Percentiles rank a stretch among this genome's conserved stretches.
Conservation (phyloP, 2,329 filamentous ascomycete species). For the Cordyceps fumosorosea region DNA sequence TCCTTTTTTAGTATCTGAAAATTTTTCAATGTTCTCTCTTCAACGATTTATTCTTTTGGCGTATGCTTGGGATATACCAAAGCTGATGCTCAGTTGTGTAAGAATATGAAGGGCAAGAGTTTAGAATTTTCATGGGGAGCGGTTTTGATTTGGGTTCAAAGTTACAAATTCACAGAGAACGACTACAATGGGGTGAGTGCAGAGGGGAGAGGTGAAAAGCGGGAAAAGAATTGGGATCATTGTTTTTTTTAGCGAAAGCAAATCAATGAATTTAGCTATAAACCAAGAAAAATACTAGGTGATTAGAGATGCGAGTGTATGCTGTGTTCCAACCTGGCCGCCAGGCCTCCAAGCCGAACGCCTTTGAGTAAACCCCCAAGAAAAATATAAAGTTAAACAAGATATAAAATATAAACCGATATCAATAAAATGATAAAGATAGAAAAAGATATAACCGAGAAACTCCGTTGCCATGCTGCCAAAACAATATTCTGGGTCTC, state of each 20-base stretch:
- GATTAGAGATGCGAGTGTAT: not conserved
- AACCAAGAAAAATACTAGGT: not conserved
- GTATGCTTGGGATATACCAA: constrained; percentile 12
- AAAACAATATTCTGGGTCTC: not conserved
- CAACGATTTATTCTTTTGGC: constrained; percentile 4
- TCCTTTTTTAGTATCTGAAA: not conserved
- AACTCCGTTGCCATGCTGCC: constrained; percentile 16
- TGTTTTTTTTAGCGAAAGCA: not conserved
- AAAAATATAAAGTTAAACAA: too few relatives aligned
- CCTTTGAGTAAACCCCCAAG: not conserved
- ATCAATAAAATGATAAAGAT: not conserved
- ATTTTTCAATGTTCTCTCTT: not conserved
- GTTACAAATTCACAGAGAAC: not conserved
- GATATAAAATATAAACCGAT: not conserved
- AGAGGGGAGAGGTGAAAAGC: too few relatives aligned
- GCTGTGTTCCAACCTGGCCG: not conserved
- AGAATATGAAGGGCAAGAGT: not conserved
- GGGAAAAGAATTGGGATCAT: not conserved
- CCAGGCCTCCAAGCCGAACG: not conserved
- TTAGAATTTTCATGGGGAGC: constrained; percentile 3
- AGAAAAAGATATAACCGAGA: too few relatives aligned
- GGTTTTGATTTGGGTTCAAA: constrained; percentile 5
- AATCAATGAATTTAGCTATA: constrained; percentile 5
- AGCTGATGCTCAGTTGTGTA: constrained; percentile 8
- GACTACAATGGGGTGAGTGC: not conserved